A percentile compares a stretch with the other conserved stretches of the same genome.
phyloP scores from a whole-genome alignment of 345 rosid species.

The Aegle marmelos region DNA sequence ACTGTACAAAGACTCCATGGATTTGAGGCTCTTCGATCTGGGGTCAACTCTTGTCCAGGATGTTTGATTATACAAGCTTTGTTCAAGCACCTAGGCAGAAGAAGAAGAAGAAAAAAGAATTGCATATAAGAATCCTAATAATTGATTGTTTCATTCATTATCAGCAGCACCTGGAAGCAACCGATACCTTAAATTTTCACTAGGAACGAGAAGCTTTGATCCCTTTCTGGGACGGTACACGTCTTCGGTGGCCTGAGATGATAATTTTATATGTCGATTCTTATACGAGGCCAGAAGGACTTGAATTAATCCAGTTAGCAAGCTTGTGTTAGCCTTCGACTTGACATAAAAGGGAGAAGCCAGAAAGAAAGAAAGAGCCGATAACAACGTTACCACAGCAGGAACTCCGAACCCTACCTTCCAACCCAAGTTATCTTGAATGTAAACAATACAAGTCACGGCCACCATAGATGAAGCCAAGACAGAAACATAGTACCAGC shows the following conservation, averaged over 20 bases:
- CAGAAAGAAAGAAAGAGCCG: constrained; percentile 37
- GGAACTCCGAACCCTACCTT: constrained; percentile 54
- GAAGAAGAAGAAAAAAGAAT: neutral
- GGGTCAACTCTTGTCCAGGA: constrained; percentile 29
- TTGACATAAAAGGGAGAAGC: constrained; percentile 45
- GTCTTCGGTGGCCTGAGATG: constrained; percentile 9
- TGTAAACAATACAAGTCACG: constrained; percentile 42
- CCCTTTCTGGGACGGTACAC: constrained; percentile 18
- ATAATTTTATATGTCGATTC: constrained; percentile 25
- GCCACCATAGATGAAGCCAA: constrained; percentile 28
- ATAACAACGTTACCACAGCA: constrained; percentile 35
- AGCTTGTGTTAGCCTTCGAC: constrained; percentile 20
- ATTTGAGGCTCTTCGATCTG: constrained; percentile 28
- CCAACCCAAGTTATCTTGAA: constrained; percentile 57
- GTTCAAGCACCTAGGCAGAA: constrained; percentile 39
- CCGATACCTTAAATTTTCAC: constrained; percentile 39
- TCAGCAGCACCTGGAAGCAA: neutral
- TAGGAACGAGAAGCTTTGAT: constrained; percentile 29
- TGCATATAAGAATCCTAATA: neutral
- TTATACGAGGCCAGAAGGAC: constrained; percentile 37
- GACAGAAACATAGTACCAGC: constrained; percentile 42
- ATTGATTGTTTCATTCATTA: neutral
- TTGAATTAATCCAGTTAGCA: constrained; percentile 46
- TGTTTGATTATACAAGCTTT: constrained; percentile 48
- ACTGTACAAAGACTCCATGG: constrained; percentile 55